phyloP scores from a whole-genome alignment of 768 basidiomycete species.

The Agaricus subrufescens region DNA sequence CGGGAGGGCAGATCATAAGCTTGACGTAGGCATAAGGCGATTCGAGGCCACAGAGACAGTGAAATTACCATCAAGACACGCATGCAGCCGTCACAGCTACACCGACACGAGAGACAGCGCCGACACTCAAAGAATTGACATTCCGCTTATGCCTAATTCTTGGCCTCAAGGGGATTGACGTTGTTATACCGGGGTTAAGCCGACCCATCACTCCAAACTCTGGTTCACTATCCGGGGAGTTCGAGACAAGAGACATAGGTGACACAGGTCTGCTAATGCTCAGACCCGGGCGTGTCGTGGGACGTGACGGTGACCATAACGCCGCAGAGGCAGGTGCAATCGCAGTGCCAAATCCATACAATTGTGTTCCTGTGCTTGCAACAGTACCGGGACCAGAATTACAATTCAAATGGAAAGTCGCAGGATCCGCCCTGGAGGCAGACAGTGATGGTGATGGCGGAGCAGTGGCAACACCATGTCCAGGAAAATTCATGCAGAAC shows the following conservation, averaged over 20 bases:
- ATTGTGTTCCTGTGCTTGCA: background rate
- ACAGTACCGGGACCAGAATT: background rate
- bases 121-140: background rate
- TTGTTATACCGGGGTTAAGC: no score
- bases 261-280: background rate
- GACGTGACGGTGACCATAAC: slow-evolving; percentile 5
- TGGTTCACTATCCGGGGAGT: slow-evolving; percentile 1
- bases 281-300: background rate
- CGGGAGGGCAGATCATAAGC: background rate
- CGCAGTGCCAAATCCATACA: slow-evolving; percentile 6
- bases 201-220: background rate
- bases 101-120: background rate
- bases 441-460: background rate
- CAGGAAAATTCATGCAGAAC: slow-evolving; percentile 9
- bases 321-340: slow-evolving; percentile 1
- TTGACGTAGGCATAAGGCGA: background rate
- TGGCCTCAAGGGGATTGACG: background rate
- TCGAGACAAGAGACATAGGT: slow-evolving; percentile 1
- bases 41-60: background rate
- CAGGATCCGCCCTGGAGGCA: background rate
- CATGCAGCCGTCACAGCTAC: slow-evolving; percentile 3
- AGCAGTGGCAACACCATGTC: background rate
- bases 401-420: background rate
- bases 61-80: slow-evolving; percentile 2
- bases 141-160: background rate